Conservation (phyloP, 2,329 filamentous ascomycete genomes). For the Lasiodiplodia sp. region DNA sequence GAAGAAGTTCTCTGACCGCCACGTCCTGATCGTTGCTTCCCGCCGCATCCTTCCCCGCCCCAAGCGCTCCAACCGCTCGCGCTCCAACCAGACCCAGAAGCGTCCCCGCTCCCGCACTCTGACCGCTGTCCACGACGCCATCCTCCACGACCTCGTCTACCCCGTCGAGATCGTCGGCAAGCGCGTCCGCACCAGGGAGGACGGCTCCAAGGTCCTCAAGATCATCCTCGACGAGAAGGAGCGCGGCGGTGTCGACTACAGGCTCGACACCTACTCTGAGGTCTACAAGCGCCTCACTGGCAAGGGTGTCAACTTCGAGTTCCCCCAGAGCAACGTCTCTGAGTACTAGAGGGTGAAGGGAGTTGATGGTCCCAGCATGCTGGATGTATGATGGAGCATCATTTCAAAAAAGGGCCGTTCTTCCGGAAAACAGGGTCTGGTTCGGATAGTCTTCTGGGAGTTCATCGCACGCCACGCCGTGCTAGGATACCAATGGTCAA, state of each 20-base stretch:
- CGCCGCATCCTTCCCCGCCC: conserved; percentile 98
- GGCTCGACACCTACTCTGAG: conserved; percentile 99
- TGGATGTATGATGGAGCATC: conserved; percentile 38
- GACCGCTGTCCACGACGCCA: conserved; percentile 97
- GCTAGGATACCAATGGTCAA: conserved; percentile 30
- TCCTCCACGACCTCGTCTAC: conserved; percentile 98
- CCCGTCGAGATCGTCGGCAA: conserved; percentile 99
- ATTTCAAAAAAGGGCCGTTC: conserved; percentile 25
- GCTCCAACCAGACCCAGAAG: conserved; percentile 98
- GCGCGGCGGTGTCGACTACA: conserved; percentile 98
- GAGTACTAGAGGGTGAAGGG: conserved; percentile 75
- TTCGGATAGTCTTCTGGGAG: conserved; percentile 29
- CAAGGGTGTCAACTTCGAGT: conserved; percentile 97
- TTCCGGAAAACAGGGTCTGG: conserved; percentile 28
- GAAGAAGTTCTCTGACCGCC: conserved; percentile 99
- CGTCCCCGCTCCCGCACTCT: conserved; percentile 96
- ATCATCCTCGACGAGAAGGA: conserved; percentile 99
- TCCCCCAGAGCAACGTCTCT: conserved; percentile 80
- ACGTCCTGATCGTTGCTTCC: conserved; percentile 98
- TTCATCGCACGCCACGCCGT: conserved; percentile 20
- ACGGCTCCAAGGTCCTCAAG: conserved; percentile 98
- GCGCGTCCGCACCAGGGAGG: conserved; percentile 98
- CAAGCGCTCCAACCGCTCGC: conserved; percentile 96
- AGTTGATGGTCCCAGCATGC: conserved; percentile 47
- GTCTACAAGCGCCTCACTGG: conserved; percentile 98